Conservation (phyloP, 2,329 filamentous ascomycete genomes). For the Hypoxylon rubiginosum region DNA sequence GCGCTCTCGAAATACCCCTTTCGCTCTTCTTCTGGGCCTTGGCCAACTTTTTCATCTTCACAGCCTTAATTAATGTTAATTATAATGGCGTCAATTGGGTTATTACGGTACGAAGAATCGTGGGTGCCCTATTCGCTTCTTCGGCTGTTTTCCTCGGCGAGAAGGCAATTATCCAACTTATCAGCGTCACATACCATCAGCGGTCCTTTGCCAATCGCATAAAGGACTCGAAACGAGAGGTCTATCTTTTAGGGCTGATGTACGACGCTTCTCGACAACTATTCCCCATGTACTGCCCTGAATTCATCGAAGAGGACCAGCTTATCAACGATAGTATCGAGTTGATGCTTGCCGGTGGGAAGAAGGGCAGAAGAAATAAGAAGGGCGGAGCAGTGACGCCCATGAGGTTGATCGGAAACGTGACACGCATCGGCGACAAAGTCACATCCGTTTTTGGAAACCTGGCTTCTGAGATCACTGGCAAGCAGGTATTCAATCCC, state of each 20-base stretch:
- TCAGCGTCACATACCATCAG: constrained; percentile 87
- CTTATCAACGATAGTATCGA: constrained; percentile 89
- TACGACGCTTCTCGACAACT: constrained; percentile 91
- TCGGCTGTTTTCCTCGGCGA: constrained; percentile 80
- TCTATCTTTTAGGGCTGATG: constrained; percentile 83
- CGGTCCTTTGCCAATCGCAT: constrained; percentile 87
- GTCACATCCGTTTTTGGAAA: constrained; percentile 94
- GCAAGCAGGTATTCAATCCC: constrained; percentile 94
- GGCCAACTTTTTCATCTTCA: constrained; percentile 73
- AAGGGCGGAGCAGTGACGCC: constrained; percentile 77
- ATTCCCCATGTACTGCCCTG: constrained; percentile 92
- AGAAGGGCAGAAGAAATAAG: constrained; percentile 58
- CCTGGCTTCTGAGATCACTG: constrained; percentile 93
- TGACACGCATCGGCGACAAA: constrained; percentile 89
- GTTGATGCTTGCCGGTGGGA: constrained; percentile 72
- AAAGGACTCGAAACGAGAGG: constrained; percentile 88
- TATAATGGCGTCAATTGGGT: constrained; percentile 64
- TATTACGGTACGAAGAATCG: constrained; percentile 71
- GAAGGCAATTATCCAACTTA: constrained; percentile 83
- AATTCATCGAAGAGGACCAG: constrained; percentile 93
- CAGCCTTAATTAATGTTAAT: constrained; percentile 61
- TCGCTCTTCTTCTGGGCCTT: constrained; percentile 79
- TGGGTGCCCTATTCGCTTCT: constrained; percentile 76
- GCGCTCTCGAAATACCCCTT: constrained; percentile 74
- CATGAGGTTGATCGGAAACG: constrained; percentile 80